Evolutionary conservation across 768 basidiomycete genomes (phyloP).

Genomic region (Trametes gibbosa): DNA sequence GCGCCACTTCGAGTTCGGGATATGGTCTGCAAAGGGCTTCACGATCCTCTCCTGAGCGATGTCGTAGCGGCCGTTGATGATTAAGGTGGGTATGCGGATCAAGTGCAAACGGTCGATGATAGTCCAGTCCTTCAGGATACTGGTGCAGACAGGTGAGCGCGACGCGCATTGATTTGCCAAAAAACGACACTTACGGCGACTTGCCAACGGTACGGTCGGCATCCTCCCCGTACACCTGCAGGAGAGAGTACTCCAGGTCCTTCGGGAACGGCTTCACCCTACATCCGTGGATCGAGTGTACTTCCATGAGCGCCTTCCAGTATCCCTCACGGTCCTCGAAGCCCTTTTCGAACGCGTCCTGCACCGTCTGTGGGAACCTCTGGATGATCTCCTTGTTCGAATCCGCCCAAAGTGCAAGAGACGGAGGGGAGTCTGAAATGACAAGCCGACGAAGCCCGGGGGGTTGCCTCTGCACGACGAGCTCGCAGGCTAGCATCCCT

Average conservation of each 20-base stretch:
- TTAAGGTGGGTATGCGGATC: constrained; percentile 28
- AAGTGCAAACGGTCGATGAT: constrained; percentile 26
- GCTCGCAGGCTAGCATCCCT: constrained; percentile 42
- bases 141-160: not conserved
- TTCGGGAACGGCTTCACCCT: constrained; percentile 33
- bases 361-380: not conserved
- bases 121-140: constrained; percentile 26
- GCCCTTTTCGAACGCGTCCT: not conserved
- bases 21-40: constrained; percentile 24
- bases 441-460: constrained; percentile 34
- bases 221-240: not conserved
- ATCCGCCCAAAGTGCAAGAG: constrained; percentile 22
- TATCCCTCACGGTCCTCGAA: constrained; percentile 37
- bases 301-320: constrained; percentile 34
- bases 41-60: constrained; percentile 30
- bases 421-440: constrained; percentile 28
- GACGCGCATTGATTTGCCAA: not conserved
- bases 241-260: constrained; percentile 20
- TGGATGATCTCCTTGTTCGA: not conserved
- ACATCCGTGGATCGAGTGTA: constrained; percentile 43
- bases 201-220: not conserved
- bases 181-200: not conserved
- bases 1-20: constrained; percentile 29
- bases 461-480: constrained; percentile 28
- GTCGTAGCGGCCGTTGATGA: constrained; percentile 32